These are phyloP conservation scores for Oxyria digyna DNA, from an alignment of 148 eudicot species.

Conservation along the genomic window DNA sequence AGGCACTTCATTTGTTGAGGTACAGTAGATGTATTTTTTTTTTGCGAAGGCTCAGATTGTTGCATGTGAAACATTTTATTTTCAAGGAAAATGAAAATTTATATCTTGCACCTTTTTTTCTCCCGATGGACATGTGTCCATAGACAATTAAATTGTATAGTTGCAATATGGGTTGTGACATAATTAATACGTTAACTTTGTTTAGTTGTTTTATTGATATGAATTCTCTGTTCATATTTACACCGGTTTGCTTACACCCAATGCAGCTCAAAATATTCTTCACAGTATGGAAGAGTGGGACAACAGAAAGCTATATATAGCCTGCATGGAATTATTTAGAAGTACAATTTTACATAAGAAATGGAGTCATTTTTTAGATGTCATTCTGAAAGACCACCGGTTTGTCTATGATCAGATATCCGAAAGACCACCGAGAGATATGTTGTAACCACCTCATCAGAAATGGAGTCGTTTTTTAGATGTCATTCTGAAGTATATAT, in stretches of 20 bases:
- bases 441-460: background rate
- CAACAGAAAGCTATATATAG: background rate
- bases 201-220: background rate
- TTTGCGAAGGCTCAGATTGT: too few species aligned
- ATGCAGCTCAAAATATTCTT: background rate
- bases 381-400: too few species aligned
- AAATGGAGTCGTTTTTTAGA: background rate
- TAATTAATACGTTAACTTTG: background rate
- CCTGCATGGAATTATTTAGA: background rate
- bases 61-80: slow-evolving; percentile 1
- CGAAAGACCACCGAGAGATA: background rate
- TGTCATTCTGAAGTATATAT: background rate
- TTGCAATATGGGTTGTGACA: background rate
- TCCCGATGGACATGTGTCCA: background rate
- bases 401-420: background rate
- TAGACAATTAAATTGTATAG: background rate
- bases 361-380: too few species aligned
- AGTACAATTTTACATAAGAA: background rate
- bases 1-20: slow-evolving; percentile 98
- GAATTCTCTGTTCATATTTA: background rate
- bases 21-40: slow-evolving; percentile 15
- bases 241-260: background rate
- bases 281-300: background rate
- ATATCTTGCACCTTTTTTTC: background rate
- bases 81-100: background rate